A percentile compares a stretch with the other conserved stretches of the same genome.
phyloP scores from a whole-genome alignment of 345 rosid species.

The Camelina laxa region DNA sequence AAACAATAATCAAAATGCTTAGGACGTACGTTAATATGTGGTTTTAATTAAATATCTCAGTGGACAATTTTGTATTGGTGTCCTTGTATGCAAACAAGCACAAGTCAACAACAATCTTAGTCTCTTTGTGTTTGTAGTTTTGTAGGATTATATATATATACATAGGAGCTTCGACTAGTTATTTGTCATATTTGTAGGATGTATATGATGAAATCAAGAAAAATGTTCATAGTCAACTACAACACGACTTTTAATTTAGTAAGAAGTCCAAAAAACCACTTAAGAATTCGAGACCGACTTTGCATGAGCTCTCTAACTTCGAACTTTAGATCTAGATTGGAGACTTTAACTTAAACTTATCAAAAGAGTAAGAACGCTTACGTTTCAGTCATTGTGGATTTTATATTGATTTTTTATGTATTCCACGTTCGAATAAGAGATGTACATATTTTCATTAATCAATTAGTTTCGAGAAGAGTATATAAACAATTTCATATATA shows the following conservation, averaged over 20 bases:
- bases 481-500: not conserved
- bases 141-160: conserved; percentile 25
- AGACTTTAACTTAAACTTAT: conserved; percentile 8
- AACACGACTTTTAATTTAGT: conserved; percentile 35
- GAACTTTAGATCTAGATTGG: not conserved
- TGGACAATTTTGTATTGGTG: conserved; percentile 41
- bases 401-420: not conserved
- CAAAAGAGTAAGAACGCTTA: not conserved
- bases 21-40: conserved; percentile 30
- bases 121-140: conserved; percentile 45
- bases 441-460: not conserved
- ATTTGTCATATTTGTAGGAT: conserved; percentile 38
- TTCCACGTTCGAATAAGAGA: not conserved
- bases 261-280: conserved; percentile 3
- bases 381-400: not conserved
- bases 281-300: not conserved
- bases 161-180: conserved; percentile 29
- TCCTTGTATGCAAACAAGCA: conserved; percentile 41
- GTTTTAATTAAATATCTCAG: conserved; percentile 18
- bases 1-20: conserved; percentile 39
- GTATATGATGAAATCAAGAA: conserved; percentile 33
- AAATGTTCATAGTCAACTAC: conserved; percentile 26
- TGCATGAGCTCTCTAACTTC: conserved; percentile 12
- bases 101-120: conserved; percentile 42
- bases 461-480: not conserved